These are phyloP conservation scores for Penicillium thymicola DNA, from an alignment of 2,329 filamentous ascomycete species.

Conservation along the genomic window DNA sequence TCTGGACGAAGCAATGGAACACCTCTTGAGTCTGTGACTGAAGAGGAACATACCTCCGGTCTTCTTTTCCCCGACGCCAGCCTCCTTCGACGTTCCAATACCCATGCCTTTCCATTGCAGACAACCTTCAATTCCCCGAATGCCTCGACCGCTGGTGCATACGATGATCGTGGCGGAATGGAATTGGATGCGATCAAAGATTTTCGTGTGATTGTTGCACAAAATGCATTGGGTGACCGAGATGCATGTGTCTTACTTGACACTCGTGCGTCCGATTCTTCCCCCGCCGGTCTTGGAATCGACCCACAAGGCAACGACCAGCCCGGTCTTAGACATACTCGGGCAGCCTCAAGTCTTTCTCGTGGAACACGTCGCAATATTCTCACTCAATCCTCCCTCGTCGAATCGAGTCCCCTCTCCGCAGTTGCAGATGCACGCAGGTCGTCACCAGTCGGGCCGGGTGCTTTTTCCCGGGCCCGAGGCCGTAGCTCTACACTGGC, in stretches of 20 bases:
- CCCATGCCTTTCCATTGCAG: slow-evolving; percentile 41
- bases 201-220: slow-evolving; percentile 47
- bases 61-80: slow-evolving; percentile 48
- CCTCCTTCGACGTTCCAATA: slow-evolving; percentile 41
- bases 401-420: slow-evolving; percentile 35
- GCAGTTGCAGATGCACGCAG: slow-evolving; percentile 33
- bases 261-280: slow-evolving; percentile 34
- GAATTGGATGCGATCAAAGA: slow-evolving; percentile 46
- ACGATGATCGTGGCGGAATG: slow-evolving; percentile 47
- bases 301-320: slow-evolving; percentile 34
- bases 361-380: slow-evolving; percentile 34
- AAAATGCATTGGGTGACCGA: slow-evolving; percentile 48
- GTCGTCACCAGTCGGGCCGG: slow-evolving; percentile 31
- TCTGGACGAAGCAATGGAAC: slow-evolving; percentile 34
- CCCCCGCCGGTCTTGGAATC: slow-evolving; percentile 35
- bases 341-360: slow-evolving; percentile 38
- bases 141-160: slow-evolving; percentile 42
- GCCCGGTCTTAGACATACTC: slow-evolving; percentile 32
- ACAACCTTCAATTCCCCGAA: slow-evolving; percentile 44
- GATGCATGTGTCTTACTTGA: slow-evolving; percentile 48
- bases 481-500: slow-evolving; percentile 47
- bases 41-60: slow-evolving; percentile 49
- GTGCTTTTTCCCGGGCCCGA: slow-evolving; percentile 42
- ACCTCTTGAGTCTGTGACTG: slow-evolving; percentile 47
- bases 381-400: slow-evolving; percentile 34